Percentiles rank a stretch among this genome's conserved stretches.
Evolutionary conservation across 2,329 filamentous ascomycete species (phyloP).

Genomic region (Neospermospora avenae): DNA sequence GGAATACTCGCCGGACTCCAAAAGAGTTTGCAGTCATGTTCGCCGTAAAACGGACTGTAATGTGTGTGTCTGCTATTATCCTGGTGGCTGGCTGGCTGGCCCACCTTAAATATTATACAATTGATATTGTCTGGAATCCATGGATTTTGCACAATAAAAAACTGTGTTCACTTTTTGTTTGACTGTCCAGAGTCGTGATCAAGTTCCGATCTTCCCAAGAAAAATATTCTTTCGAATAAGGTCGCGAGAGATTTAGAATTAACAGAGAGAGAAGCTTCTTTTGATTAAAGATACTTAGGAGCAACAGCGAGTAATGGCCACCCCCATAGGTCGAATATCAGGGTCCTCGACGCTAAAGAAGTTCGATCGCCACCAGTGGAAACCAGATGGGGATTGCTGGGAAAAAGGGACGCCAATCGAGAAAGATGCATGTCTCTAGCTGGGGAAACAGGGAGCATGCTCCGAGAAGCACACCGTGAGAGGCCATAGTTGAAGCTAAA

Average conservation of each 20-base stretch:
- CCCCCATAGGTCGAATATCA: background rate
- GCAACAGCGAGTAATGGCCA: background rate
- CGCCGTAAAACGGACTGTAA: background rate
- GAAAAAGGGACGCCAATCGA: background rate
- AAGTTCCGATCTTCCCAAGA: too few species aligned
- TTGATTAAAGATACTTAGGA: too few species aligned
- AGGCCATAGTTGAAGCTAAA: background rate
- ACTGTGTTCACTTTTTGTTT: too few species aligned
- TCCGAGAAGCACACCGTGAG: background rate
- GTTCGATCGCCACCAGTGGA: background rate
- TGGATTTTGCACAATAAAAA: too few species aligned
- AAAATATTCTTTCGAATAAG: too few species aligned
- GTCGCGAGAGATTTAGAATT: too few species aligned
- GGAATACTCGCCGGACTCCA: background rate
- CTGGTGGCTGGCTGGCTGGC: background rate
- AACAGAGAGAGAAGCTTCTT: too few species aligned
- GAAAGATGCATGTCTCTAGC: background rate
- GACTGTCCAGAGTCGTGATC: too few species aligned
- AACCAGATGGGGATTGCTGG: conserved; percentile 4
- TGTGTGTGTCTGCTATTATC: background rate
- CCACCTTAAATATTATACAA: too few species aligned
- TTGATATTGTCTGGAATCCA: too few species aligned
- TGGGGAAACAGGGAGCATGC: background rate
- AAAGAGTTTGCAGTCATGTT: background rate
- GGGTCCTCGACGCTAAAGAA: background rate